phyloP scores from a whole-genome alignment of 345 rosid genomes.

The Rhodomyrtus tomentosa region DNA sequence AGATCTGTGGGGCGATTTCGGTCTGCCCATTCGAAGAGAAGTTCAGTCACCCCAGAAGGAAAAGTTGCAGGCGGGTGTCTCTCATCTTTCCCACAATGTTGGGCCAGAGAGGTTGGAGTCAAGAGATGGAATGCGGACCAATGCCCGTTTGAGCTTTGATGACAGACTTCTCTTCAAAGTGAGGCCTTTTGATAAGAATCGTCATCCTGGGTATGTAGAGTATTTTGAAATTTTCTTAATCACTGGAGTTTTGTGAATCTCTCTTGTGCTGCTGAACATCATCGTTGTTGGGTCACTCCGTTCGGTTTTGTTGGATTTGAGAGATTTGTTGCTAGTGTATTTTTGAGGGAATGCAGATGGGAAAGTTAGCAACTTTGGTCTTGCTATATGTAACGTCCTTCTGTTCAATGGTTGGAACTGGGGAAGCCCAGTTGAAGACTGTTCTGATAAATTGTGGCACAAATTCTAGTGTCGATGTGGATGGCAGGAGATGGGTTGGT shows the following conservation, averaged over 20 bases:
- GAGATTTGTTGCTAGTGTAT: neutral
- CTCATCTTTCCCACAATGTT: neutral
- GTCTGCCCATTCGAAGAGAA: neutral
- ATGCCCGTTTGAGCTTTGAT: neutral
- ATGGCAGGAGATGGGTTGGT: conserved; percentile 73
- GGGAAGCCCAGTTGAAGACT: conserved; percentile 41
- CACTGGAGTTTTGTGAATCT: neutral
- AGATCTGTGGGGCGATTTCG: neutral
- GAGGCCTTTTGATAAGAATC: neutral
- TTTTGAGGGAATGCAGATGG: neutral
- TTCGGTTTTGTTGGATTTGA: neutral
- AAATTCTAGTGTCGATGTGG: conserved; percentile 30
- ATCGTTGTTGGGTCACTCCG: neutral
- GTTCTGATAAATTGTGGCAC: conserved; percentile 63
- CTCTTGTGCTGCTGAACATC: neutral
- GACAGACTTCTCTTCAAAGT: neutral
- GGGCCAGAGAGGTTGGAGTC: neutral
- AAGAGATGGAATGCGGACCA: neutral
- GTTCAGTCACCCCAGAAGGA: neutral
- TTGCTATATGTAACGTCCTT: neutral
- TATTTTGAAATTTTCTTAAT: neutral
- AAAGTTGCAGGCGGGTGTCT: neutral
- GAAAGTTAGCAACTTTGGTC: neutral
- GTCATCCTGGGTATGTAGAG: neutral
- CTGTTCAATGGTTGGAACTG: neutral